phyloP scores from a whole-genome alignment of 306 rosid genomes.

The Dalbergia oliveri region DNA sequence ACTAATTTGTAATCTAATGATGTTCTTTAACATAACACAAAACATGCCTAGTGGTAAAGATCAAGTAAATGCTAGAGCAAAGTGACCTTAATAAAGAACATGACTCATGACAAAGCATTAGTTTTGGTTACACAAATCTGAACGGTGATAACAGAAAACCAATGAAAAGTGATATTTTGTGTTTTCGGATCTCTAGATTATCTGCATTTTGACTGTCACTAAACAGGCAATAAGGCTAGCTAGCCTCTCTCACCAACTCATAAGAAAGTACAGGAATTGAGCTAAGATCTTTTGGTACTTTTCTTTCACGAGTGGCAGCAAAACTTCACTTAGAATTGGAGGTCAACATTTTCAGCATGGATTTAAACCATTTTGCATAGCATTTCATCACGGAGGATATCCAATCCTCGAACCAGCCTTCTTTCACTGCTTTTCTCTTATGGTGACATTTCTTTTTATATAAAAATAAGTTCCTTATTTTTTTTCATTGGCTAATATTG shows the following conservation, averaged over 20 bases:
- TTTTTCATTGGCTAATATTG: too few species aligned
- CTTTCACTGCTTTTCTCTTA: too few species aligned
- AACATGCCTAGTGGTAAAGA: slow-evolving; percentile 15
- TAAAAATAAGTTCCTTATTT: too few species aligned
- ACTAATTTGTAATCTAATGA: slow-evolving; percentile 4
- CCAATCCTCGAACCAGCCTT: too few species aligned
- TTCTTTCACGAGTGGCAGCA: neutral
- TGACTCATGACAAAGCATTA: neutral
- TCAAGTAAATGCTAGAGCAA: neutral
- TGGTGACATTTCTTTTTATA: too few species aligned
- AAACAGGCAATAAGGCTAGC: neutral
- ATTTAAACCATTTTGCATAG: neutral
- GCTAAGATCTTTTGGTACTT: neutral
- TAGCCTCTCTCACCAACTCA: slow-evolving; percentile 18
- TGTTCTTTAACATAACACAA: slow-evolving; percentile 16
- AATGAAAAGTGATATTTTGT: too few species aligned
- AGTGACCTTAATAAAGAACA: neutral
- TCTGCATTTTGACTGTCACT: neutral
- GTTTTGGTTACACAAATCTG: neutral
- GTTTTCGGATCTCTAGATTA: neutral
- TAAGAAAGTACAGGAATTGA: neutral
- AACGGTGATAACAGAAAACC: neutral
- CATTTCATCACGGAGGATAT: too few species aligned
- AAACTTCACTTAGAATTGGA: neutral
- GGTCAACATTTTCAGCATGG: neutral